These are phyloP conservation scores for Phytophthora citrophthora DNA, from an alignment of 352 stramenopile genomes.

Conservation along the genomic window DNA sequence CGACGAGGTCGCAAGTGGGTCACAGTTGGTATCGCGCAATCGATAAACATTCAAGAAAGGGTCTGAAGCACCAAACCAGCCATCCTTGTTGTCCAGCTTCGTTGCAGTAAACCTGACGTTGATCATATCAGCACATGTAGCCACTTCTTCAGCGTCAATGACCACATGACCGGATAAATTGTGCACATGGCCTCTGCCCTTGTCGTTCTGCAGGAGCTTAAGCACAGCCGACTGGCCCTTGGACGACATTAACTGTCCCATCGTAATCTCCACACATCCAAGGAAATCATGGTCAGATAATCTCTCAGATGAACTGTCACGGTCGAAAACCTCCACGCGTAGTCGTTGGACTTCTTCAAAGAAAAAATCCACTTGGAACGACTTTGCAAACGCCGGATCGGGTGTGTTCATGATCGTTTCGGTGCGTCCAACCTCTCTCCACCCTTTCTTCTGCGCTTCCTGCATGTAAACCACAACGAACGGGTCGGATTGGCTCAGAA, in stretches of 20 bases:
- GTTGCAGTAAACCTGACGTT: slow-evolving; percentile 64
- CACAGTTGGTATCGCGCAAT: slow-evolving; percentile 46
- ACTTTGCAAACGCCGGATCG: slow-evolving; percentile 73
- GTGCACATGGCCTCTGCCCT: slow-evolving; percentile 31
- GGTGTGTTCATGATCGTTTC: slow-evolving; percentile 77
- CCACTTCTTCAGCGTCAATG: slow-evolving; percentile 78
- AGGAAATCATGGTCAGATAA: slow-evolving; percentile 74
- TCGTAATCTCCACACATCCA: slow-evolving; percentile 77
- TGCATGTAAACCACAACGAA: slow-evolving; percentile 82
- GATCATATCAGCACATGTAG: slow-evolving; percentile 64
- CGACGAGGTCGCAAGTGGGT: slow-evolving; percentile 45
- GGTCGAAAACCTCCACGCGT: slow-evolving; percentile 82
- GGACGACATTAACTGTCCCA: slow-evolving; percentile 78
- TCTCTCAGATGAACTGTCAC: slow-evolving; percentile 67
- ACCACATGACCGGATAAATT: slow-evolving; percentile 68
- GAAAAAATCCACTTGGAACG: slow-evolving; percentile 77
- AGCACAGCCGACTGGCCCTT: slow-evolving; percentile 66
- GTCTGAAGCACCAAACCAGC: slow-evolving; percentile 78
- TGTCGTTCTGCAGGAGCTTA: slow-evolving; percentile 59
- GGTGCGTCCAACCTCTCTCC: slow-evolving; percentile 78
- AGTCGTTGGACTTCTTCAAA: slow-evolving; percentile 86
- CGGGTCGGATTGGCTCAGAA: slow-evolving; percentile 75
- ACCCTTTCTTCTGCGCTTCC: slow-evolving; percentile 46
- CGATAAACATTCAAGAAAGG: slow-evolving; percentile 83
- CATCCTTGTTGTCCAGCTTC: slow-evolving; percentile 83